Base-by-base conservation (phyloP, 2,329 filamentous ascomycete species). In the Epichloe hybrida region DNA sequence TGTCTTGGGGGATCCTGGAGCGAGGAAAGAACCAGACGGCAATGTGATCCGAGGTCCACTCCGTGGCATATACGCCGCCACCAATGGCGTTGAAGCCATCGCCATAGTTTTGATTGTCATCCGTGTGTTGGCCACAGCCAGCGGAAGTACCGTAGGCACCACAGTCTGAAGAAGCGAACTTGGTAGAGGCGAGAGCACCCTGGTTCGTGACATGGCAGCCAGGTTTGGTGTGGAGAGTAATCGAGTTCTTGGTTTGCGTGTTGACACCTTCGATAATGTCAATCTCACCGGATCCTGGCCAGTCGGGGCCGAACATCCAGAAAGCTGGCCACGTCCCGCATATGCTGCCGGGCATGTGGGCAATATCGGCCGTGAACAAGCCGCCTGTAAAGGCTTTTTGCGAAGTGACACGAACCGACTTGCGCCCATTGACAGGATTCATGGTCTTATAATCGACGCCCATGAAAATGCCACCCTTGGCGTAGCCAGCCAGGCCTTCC, bases 211-310 rank as follows among this genome's bases (percentile, higher is more conserved):
- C 75, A 27, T 64, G 65, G 69, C 85, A 89, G 46, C 77, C 77
- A 3, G 71, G 56, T 9, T 66, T 66, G 1, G 85, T 87, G 70
- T 88, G 83, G 15, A 93, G 73, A 36, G 84, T 83, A 66, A 88
- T 72, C 44, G 73, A 66, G 64, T 85, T 79, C 52, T 72, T 67
- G 3, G 68, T 62, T 54, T 80, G 75, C 21, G 72, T 68, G 68
- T 88, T 86, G 57, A 88, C 83, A 38, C 84, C 85, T 69, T 90
- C 86, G 58, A 90, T 79, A 59, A 90, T 84, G 64, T 91, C 86
- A 59, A 91, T 86, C 67, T 90, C 86, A 45, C 86, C 86, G 7
- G 72, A 70, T 41, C 63, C 64, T 2, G 86, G 86, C 86, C 86
- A 90, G 60, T 76, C 66, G n/a, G 74, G 70, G 15, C 84, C 85